Evolutionary conservation across 345 rosid species (phyloP).

Genomic region (Anacardium occidentale): DNA sequence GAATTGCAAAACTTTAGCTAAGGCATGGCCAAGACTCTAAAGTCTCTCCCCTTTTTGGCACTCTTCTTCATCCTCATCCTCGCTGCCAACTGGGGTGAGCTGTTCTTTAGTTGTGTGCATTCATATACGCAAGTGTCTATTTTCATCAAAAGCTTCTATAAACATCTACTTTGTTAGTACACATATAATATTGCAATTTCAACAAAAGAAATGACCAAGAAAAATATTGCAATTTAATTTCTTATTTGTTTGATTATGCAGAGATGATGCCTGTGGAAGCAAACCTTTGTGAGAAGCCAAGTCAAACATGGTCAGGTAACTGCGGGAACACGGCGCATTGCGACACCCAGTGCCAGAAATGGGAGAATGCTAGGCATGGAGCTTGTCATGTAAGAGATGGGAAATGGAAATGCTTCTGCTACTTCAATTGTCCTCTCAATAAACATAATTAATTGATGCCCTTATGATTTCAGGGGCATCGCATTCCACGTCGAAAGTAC

Average conservation of each 20-base stretch:
- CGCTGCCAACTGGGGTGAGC: neutral
- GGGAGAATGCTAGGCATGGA: slow-evolving; percentile 4
- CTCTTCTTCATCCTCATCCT: neutral
- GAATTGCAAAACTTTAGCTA: neutral
- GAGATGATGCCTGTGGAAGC: slow-evolving; percentile 13
- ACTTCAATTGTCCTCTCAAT: neutral
- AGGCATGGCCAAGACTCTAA: neutral
- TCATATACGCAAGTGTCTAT: neutral
- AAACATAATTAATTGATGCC: neutral
- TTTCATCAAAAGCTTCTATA: no score
- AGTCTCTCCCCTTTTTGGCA: neutral
- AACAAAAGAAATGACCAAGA: no score
- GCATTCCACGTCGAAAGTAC: neutral
- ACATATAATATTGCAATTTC: neutral
- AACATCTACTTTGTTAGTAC: neutral
- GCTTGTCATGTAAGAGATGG: neutral
- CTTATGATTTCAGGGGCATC: neutral
- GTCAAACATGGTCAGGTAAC: neutral
- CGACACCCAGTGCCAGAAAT: neutral
- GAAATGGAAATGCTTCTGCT: slow-evolving; percentile 9
- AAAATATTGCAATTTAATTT: no score
- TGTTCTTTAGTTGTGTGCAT: neutral
- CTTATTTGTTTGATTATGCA: no score
- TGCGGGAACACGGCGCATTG: neutral
- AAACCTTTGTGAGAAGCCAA: neutral